Base-by-base conservation (phyloP, 2,329 filamentous ascomycete genomes). In the Paecilomyces sp. region DNA sequence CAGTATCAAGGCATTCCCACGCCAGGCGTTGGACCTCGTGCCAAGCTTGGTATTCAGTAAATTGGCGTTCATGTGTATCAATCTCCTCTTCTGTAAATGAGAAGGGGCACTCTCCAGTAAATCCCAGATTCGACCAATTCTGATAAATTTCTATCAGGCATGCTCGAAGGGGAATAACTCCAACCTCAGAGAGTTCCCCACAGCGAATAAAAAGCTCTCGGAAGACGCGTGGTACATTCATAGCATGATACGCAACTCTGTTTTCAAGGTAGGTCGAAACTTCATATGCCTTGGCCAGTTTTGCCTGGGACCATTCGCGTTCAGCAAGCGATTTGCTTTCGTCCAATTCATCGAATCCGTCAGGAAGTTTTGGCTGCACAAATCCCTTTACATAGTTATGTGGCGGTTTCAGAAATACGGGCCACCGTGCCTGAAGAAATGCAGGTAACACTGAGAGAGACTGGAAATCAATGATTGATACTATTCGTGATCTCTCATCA, bases 121-220 rank as follows among this genome's bases (percentile, higher is more conserved):
- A 47, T n/a, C 36, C 36, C 15, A 47, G 36, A n/a, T 12, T 5
- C 12, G 36, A 47, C 36, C 36, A 47, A 18, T 47, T 47, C 13
- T 47, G 36, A 18, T 18, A 47, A 4, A 47, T 18, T 18, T 47
- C 36, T 18, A 47, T 8, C 13, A 76, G 61, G 54, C 70, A 74
- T 18, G 63, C 67, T 36, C 67, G 67, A 41, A 75, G 69, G n/a
- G 72, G 69, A 58, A 76, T 58, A 28, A 64, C 56, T 6, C 70
- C 70, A 2, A 66, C 55, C 30, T 70, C 62, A 8, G 64, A 66
- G 12, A 64, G 58, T 58, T 75, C 69, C 59, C 72, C 68, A 25
- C 61, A 70, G 30, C 68, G 68, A 36, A 66, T 63, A 51, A 76
- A 75, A 15, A 75, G 66, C 52, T 74, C 70, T 50, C 67, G 64